phyloP scores from a whole-genome alignment of 148 eudicot species.

The Pharnaceum exiguum region DNA sequence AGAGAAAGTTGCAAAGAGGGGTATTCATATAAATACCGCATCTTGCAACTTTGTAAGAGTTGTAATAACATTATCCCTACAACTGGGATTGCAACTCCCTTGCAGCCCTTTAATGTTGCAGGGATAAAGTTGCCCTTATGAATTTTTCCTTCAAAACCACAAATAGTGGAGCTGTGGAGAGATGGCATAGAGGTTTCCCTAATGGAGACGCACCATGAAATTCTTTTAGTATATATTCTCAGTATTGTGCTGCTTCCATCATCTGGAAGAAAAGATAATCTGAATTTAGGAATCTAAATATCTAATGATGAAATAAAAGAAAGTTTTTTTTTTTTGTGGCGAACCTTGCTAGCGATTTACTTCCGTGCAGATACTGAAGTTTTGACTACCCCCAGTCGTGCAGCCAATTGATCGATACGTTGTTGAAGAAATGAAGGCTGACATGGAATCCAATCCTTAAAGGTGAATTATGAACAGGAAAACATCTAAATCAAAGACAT shows the following conservation, averaged over 20 bases:
- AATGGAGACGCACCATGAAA: neutral
- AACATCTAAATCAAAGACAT: neutral
- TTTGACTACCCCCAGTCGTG: neutral
- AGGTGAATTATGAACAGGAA: conserved; percentile 14
- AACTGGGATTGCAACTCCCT: too few relatives aligned
- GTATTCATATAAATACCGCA: too few relatives aligned
- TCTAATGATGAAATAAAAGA: conserved; percentile 12
- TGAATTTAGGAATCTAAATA: conserved; percentile 9
- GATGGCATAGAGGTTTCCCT: neutral
- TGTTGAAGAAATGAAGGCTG: conserved; percentile 11
- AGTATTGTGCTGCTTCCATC: neutral
- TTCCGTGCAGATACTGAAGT: neutral
- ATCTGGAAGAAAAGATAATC: neutral
- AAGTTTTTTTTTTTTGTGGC: conserved; percentile 16
- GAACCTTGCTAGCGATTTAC: conserved; percentile 17
- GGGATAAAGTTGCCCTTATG: neutral
- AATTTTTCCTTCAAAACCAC: neutral
- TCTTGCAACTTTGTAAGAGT: too few relatives aligned
- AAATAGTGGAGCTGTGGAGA: neutral
- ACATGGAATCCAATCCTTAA: conserved; percentile 17
- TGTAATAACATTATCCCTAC: too few relatives aligned
- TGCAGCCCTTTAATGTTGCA: too few relatives aligned
- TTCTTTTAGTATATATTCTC: conserved; percentile 12
- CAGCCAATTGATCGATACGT: neutral
- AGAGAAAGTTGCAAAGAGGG: too few relatives aligned